Evolutionary conservation across 768 basidiomycete species (phyloP).

Genomic region (Suillus placidus): DNA sequence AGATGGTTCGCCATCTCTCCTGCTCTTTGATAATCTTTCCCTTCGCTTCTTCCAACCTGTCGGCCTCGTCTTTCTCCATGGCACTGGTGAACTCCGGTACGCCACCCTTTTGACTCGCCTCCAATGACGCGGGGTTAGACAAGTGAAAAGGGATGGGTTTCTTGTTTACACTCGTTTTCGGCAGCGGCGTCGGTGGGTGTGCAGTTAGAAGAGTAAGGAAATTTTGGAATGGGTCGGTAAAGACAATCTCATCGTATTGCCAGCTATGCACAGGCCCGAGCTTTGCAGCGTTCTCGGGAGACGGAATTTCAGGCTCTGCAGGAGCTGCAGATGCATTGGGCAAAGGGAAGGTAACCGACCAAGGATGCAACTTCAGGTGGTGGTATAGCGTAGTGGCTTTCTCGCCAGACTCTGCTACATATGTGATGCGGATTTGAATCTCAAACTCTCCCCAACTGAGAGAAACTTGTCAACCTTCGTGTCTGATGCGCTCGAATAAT

Average conservation of each 20-base stretch:
- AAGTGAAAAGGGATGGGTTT: constrained; percentile 74
- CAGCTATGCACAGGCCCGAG: constrained; percentile 88
- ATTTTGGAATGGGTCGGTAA: constrained; percentile 87
- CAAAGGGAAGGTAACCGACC: constrained; percentile 50
- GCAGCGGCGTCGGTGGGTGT: constrained; percentile 84
- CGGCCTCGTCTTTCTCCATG: constrained; percentile 89
- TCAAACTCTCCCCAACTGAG: constrained; percentile 97
- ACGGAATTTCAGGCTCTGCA: constrained; percentile 67
- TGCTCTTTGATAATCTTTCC: constrained; percentile 74
- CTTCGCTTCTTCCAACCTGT: constrained; percentile 75
- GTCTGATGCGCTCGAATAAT: background rate
- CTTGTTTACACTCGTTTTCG: constrained; percentile 46
- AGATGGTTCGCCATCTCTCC: constrained; percentile 63
- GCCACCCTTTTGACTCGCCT: constrained; percentile 62
- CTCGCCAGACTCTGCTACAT: constrained; percentile 87
- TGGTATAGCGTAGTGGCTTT: constrained; percentile 88
- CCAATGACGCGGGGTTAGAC: constrained; percentile 59
- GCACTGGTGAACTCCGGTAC: constrained; percentile 81
- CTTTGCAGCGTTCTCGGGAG: constrained; percentile 66
- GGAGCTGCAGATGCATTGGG: constrained; percentile 15
- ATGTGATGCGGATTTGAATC: constrained; percentile 88
- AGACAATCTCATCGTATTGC: constrained; percentile 99
- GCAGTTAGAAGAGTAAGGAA: constrained; percentile 80
- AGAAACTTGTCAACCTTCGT: background rate
- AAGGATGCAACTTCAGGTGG: constrained; percentile 94